phyloP scores from a whole-genome alignment of 352 stramenopile species.

The Phytophthora litchii region DNA sequence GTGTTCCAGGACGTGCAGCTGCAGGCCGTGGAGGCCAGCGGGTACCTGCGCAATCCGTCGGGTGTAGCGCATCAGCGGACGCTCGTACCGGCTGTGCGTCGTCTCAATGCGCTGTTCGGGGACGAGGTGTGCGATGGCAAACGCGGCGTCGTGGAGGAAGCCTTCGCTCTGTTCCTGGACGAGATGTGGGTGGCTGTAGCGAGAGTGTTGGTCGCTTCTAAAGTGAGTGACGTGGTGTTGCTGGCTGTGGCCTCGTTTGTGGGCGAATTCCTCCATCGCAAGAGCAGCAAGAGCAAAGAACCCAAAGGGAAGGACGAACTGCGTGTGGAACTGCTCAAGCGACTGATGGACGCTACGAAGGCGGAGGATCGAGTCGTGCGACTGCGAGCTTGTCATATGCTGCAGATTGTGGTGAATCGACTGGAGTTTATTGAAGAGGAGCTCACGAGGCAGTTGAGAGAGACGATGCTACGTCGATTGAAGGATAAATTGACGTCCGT shows the following conservation, averaged over 20 bases:
- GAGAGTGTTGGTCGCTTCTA: conserved; percentile 53
- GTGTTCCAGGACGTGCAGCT: conserved; percentile 73
- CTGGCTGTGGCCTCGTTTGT: conserved; percentile 58
- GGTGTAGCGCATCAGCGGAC: conserved; percentile 39
- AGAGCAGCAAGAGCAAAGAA: conserved; percentile 32
- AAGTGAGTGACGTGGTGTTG: conserved; percentile 49
- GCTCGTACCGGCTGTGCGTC: conserved; percentile 54
- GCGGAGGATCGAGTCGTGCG: conserved; percentile 67
- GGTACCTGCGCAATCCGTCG: conserved; percentile 41
- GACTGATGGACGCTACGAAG: conserved; percentile 56
- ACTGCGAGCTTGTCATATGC: conserved; percentile 61
- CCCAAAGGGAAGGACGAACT: conserved; percentile 43
- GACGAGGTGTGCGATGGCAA: conserved; percentile 53
- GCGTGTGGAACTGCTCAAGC: conserved; percentile 49
- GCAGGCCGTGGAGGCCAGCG: conserved; percentile 58
- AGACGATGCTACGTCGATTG: conserved; percentile 53
- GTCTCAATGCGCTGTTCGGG: conserved; percentile 52
- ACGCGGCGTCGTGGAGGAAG: conserved; percentile 50
- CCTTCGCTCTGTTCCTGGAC: conserved; percentile 64
- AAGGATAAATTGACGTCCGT: conserved; percentile 70
- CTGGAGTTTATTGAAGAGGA: conserved; percentile 56
- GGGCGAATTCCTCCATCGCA: conserved; percentile 49
- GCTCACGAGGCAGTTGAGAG: conserved; percentile 40
- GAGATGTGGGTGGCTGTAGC: conserved; percentile 63
- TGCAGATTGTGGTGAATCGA: conserved; percentile 65